Conservation (phyloP, 1,284 basidiomycete genomes). For the Paramarasmius palmivorus region DNA sequence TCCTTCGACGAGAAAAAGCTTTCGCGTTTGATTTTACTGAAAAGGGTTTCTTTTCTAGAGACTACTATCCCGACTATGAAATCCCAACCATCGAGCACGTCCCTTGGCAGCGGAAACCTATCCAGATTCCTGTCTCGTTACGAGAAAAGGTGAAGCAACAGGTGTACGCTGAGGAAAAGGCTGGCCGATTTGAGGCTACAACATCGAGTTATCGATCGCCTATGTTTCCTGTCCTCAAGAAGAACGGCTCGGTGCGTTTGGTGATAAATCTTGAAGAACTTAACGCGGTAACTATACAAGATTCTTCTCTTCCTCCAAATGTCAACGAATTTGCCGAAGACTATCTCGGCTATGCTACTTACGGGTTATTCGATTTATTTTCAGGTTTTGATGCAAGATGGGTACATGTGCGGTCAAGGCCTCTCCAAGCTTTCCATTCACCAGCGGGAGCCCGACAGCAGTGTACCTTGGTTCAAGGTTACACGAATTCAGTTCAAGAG, state of each 20-base stretch:
- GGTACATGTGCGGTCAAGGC: slow-evolving; percentile 30
- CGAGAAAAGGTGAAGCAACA: slow-evolving; percentile 22
- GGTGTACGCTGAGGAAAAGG: slow-evolving; percentile 21
- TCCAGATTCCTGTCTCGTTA: slow-evolving; percentile 26
- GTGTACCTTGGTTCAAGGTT: slow-evolving; percentile 8
- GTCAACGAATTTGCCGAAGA: slow-evolving; percentile 33
- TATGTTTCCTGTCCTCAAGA: slow-evolving; percentile 33
- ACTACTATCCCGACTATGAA: slow-evolving; percentile 34
- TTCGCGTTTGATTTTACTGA: slow-evolving; percentile 30
- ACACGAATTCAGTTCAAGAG: slow-evolving; percentile 21
- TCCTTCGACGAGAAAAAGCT: slow-evolving; percentile 18
- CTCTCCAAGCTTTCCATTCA: slow-evolving; percentile 11
- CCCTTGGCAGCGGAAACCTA: slow-evolving; percentile 29
- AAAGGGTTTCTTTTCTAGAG: slow-evolving; percentile 28
- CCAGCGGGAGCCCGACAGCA: slow-evolving; percentile 8
- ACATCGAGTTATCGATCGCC: slow-evolving; percentile 29
- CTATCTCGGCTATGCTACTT: slow-evolving; percentile 27
- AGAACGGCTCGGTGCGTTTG: slow-evolving; percentile 24
- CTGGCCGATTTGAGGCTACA: slow-evolving; percentile 31
- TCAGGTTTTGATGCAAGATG: slow-evolving; percentile 26
- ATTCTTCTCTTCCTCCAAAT: slow-evolving; percentile 26
- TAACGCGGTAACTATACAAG: slow-evolving; percentile 31
- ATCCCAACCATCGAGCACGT: slow-evolving; percentile 34
- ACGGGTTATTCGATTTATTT: slow-evolving; percentile 27
- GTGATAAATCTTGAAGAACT: slow-evolving; percentile 33